These are phyloP conservation scores for Cercospora sojina DNA, from an alignment of 2,329 filamentous ascomycete species.

Conservation along the genomic window DNA sequence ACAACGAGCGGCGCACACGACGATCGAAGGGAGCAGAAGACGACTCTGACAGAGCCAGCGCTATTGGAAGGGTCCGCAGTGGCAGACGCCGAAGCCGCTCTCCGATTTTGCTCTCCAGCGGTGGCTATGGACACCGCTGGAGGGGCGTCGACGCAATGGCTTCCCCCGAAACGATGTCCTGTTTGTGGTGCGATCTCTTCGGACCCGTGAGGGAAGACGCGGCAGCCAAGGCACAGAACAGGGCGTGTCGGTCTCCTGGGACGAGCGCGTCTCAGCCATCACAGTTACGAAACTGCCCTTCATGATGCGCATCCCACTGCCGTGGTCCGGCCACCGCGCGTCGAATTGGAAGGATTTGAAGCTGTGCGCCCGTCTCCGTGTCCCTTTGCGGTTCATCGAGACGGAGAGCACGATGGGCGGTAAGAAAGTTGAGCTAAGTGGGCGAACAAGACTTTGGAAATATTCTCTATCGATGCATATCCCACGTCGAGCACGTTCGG, in stretches of 20 bases:
- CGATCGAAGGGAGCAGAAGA: slow-evolving; percentile 31
- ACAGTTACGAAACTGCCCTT: background rate
- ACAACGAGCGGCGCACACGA: slow-evolving; percentile 38
- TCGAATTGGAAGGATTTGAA: background rate
- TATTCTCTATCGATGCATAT: background rate
- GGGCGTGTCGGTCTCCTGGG: background rate
- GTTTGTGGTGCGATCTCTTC: no score
- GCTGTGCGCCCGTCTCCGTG: background rate
- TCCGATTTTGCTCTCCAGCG: slow-evolving; percentile 9
- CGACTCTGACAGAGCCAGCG: slow-evolving; percentile 40
- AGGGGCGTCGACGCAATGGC: background rate
- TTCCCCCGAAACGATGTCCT: background rate
- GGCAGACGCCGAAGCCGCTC: slow-evolving; percentile 31
- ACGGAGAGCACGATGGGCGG: background rate
- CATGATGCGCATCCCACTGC: background rate
- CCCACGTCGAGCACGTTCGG: background rate
- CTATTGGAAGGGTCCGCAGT: slow-evolving; percentile 40
- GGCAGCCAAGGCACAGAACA: no score
- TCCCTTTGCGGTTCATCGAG: background rate
- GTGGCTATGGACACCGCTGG: background rate
- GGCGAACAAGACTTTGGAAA: background rate
- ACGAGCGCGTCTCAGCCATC: background rate
- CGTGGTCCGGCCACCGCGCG: background rate
- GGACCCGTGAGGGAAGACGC: no score
- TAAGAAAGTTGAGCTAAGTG: background rate